Base-by-base conservation (phyloP, 2,329 filamentous ascomycete genomes). In the Scedosporium aurantiacum region DNA sequence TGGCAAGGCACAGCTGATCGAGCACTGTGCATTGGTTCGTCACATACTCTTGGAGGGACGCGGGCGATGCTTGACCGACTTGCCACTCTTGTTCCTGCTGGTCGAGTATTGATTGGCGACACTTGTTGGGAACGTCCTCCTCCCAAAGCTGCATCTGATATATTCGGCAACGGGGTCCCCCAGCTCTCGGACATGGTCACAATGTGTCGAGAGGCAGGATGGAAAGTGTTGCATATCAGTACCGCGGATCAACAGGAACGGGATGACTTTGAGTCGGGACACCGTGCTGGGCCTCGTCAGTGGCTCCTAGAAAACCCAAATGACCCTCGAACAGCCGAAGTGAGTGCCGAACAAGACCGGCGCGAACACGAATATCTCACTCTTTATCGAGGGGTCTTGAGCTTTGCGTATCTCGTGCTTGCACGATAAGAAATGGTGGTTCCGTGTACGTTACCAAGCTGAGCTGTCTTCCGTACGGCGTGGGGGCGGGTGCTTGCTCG, bases 21-120 rank as follows among this genome's bases (percentile, higher is more conserved):
- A 18, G 64, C 62, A 12, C 60, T 65, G n/a, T 65, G 64, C 32
- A 63, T 65, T 25, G 63, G 64, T 43, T 62, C 64, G 10, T 65
- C 64, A 8, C 64, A 64, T 23, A 50, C 61, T 14, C 60, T 63
- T 7, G 62, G 63, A n/a, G 63, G 63, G 12, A 64, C 62, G 14
- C 56, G 59, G 12, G 28, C 14, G 45, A 64, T 64, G 63, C 59
- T 65, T 0, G 32, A 45, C 32, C 37, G 37, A 5, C 61, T 65
- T 7, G 62, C 63, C 4, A 4, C 45, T 1, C 16, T 64, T 4
- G 64, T 65, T 7, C 63, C 62, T 18, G 18, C 21, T 4, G 64
- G 62, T 4, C 60, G 54, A 18, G 63, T 64, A 25, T 63, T 65
- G 1, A 27, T 65, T 2, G 64, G 64, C 14, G 64, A 64, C 18